Evolutionary conservation across 495 filamentous ascomycete genomes (phyloP), one percentile per base, ranked within the genome.

Genomic region (Hypoxylon fuscum): DNA sequence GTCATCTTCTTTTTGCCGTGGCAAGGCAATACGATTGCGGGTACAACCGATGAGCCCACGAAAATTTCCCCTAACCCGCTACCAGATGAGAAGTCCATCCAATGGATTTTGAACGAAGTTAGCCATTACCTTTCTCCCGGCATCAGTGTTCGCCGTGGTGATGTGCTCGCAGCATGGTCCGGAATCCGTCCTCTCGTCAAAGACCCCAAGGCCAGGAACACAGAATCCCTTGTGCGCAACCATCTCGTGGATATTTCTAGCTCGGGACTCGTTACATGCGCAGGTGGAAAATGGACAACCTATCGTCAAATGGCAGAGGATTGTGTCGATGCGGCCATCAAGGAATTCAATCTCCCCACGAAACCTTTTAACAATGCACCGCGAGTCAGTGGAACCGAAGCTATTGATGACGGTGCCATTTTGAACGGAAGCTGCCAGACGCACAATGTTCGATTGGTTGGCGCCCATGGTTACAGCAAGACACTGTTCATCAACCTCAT

Each of bases 1-100:
- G 95, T 98, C 35, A 97, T 98, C 68, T 98, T 98, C 87, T 98
- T 98, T 85, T 85, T 98, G 23, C 95, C 95, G 14, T 98, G 95
- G 95, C 94, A 98, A 77, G 95, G 95, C 43, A 98, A 98, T 77
- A 98, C 95, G 22, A 98, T 98, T 68, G 95, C 95, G 18, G 95
- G 95, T 59, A 98, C 95, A 15, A 98, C 95, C 7, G 95, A 98
- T 66, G 88, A 91, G 17, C 89, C 93, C 5, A 89, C 91, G n/a
- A 76, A 78, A 17, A 89, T 98, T 51, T 85, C 85, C 6, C 81
- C 81, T n/a, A 92, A 96, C 66, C 95, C 95, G 0, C 76, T 96
- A 25, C 92, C 95, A 6, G 88, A 89, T 37, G 95, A 98, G 76
- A 85, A 93, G 59, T 95, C 97, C 49, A 98, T 98, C 67, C 85